A percentile compares a stretch with the other conserved stretches of the same genome.
Evolutionary conservation across 164 flowering plant genomes (phyloP).

Genomic region (Vitis rupestris): DNA sequence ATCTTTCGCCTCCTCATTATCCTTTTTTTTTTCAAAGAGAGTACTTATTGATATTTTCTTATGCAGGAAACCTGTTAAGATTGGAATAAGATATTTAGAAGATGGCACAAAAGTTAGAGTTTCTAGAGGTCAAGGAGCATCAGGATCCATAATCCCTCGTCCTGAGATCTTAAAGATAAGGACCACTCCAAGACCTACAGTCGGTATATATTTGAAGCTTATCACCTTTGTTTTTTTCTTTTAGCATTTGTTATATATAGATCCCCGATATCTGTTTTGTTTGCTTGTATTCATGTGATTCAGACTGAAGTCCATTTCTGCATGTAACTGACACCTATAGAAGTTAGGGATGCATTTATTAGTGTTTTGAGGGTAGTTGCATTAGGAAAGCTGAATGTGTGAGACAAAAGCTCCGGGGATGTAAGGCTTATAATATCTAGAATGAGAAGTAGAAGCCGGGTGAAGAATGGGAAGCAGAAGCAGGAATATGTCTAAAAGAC

Average conservation of each 20-base stretch:
- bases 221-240: not conserved
- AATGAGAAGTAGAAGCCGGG: too few species aligned
- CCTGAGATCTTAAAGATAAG: constrained; percentile 91
- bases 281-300: too few species aligned
- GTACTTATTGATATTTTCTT: not conserved
- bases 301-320: too few species aligned
- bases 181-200: constrained; percentile 79
- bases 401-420: too few species aligned
- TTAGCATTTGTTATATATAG: not conserved
- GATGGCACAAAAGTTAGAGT: constrained; percentile 91
- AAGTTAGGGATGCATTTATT: too few species aligned
- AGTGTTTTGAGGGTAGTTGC: too few species aligned
- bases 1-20: not conserved
- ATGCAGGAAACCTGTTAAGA: constrained; percentile 80
- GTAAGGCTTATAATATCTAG: too few species aligned
- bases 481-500: too few species aligned
- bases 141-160: constrained; percentile 88
- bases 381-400: too few species aligned
- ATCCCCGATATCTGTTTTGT: too few species aligned
- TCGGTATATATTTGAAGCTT: constrained; percentile 41
- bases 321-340: too few species aligned
- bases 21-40: not conserved
- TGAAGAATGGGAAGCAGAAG: too few species aligned
- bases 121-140: constrained; percentile 77
- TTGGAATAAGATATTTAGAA: constrained; percentile 71